These are phyloP conservation scores for Solanum hybrid DNA, from an alignment of 305 asterid genomes.

Conservation along the genomic window DNA sequence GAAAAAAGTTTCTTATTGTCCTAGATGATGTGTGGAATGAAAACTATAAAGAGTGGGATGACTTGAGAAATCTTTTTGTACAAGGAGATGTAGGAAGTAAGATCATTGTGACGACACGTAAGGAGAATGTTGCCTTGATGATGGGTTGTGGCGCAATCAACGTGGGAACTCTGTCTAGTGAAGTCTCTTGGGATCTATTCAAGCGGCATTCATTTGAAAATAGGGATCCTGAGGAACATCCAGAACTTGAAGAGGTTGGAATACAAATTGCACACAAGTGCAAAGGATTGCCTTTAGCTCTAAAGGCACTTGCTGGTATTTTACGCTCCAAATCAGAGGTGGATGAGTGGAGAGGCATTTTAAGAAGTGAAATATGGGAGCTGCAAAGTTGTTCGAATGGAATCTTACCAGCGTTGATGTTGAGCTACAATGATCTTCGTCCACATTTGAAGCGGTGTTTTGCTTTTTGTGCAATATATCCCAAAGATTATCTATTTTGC, in stretches of 20 bases:
- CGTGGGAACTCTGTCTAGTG: conserved; percentile 11
- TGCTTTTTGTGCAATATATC: conserved; percentile 9
- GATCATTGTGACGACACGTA: conserved; percentile 25
- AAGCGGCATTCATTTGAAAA: neutral
- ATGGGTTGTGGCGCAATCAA: neutral
- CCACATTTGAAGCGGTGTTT: conserved; percentile 9
- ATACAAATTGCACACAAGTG: conserved; percentile 1
- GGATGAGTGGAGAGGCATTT: conserved; percentile 8
- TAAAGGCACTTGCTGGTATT: neutral
- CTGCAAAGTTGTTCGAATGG: neutral
- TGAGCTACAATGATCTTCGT: conserved; percentile 19
- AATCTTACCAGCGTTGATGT: conserved; percentile 4
- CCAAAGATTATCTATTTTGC: neutral
- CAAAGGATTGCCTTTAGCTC: conserved; percentile 6
- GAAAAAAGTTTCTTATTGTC: conserved; percentile 15
- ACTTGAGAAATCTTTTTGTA: conserved; percentile 2
- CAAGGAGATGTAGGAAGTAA: conserved; percentile 17
- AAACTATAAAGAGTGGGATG: conserved; percentile 13
- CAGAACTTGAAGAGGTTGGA: neutral
- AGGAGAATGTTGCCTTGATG: conserved; percentile 16
- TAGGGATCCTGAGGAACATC: neutral
- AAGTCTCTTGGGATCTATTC: conserved; percentile 13
- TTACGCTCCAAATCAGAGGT: conserved; percentile 7
- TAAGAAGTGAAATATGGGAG: neutral
- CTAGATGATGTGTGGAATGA: conserved; percentile 39